phyloP scores from a whole-genome alignment of 352 stramenopile species.

The Pythium oligandrum region DNA sequence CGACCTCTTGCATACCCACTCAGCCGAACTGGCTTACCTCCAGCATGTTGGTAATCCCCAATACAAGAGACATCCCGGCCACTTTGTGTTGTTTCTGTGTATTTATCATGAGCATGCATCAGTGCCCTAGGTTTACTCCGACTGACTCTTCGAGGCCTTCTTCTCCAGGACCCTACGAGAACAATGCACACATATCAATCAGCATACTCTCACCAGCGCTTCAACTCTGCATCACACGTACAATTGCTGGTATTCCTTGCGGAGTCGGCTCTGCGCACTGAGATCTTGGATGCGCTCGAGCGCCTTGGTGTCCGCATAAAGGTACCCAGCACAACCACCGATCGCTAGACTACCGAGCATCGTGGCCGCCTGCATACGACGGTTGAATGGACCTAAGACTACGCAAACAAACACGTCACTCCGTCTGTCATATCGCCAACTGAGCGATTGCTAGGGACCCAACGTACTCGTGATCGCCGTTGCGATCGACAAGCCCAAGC shows the following conservation, averaged over 20 bases:
- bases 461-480: conserved; percentile 47
- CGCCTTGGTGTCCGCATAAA: conserved; percentile 71
- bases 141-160: conserved; percentile 44
- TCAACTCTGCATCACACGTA: conserved; percentile 15
- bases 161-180: conserved; percentile 50
- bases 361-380: conserved; percentile 47
- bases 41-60: no score
- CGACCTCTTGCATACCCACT: no score
- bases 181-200: not conserved
- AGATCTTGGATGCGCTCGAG: conserved; percentile 70
- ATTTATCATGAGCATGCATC: no score
- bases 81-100: no score
- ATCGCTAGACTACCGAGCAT: conserved; percentile 60
- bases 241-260: conserved; percentile 82
- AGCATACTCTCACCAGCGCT: not conserved
- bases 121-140: not conserved
- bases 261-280: conserved; percentile 65
- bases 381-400: conserved; percentile 68
- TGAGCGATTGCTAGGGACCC: not conserved
- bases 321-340: conserved; percentile 48
- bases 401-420: conserved; percentile 2
- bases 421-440: not conserved
- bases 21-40: no score
- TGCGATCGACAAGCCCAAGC: conserved; percentile 41
- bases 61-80: no score